Evolutionary conservation across 108 stramenopile genomes (phyloP), one percentile per base, ranked within the genome.

Genomic region (Skeletonema costatum): DNA sequence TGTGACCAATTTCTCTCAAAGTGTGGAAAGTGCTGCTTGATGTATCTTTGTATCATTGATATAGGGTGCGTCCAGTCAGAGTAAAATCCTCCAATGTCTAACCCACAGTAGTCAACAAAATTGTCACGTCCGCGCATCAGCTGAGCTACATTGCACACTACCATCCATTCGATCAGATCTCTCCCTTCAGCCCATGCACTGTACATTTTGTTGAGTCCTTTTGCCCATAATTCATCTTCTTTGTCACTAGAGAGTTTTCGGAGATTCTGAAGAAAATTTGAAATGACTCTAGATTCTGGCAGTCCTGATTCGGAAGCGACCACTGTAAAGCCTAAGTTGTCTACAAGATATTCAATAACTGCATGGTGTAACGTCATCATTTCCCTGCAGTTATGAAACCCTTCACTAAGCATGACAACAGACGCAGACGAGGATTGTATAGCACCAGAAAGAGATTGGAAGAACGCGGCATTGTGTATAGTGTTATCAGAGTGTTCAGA

Each of bases 111-210:
- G 31, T 51, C 46, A 5, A 67, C 16, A 16, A 61, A 16, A 46
- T 46, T 16, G 14, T 46, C 44, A 1, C 3, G 3, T 46, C 11
- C 44, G 25, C 25, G 25, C 25, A 25, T 25, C 14, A 46, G 11
- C 44, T 46, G 44, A 25, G 25, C 25, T 25, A 25, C 25, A 51
- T 67, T 67, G 12, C 46, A 48, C 42, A 8, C 66, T 30, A 12
- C 30, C 66, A 67, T 67, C 66, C 66, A 67, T n/a, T 67, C 66
- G 12, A 67, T 67, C 12, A 67, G 66, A 10, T 44, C 66, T n/a
- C 66, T 67, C 16, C 66, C 66, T 32, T 67, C 66, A 29, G 50
- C 1, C 66, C 66, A 67, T n/a, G 13, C 66, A 31, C 66, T 32
- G 66, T 67, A 67, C 66, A 67, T 67, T 32, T 67, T 67, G 42